Evolutionary conservation across 179 eudicot genomes (phyloP), one percentile per base, ranked within the genome.

Genomic region (Silene vulgaris): DNA sequence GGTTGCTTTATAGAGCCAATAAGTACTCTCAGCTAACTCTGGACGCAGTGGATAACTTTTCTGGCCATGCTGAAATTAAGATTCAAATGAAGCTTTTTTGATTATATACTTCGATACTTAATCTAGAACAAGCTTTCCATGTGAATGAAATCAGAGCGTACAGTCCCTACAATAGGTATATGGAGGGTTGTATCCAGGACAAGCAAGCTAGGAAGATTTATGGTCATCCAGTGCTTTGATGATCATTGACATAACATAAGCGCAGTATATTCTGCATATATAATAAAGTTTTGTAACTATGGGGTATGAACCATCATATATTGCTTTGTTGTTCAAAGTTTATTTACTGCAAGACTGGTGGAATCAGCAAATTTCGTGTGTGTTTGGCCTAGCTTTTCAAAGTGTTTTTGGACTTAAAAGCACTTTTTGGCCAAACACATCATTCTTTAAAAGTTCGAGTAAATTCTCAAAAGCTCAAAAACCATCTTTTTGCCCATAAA

Each of bases 1-100:
- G 76, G 99, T 95, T 78, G 99, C 97, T 86, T 93, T 95, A 82
- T 89, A 95, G 63, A 95, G 96, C 99, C 97, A 95, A 80, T 95
- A 95, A 21, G 99, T 95, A 82, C 99, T 95, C 86, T 95, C 99
- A 76, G 90, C 90, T 66, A 95, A 85, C 82, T 95, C 99, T 56
- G 99, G 99, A 78, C 99, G 92, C 74, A 95, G 74, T 29, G 99
- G 99, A 82, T 95, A 95, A 86, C 99, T 89, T 81, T 88, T 95
- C 83, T 95, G 99, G 76, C 99, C 99, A 80, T 88, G 91, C 99
- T 95, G 91, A 66, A 87, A 77, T 37, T 4, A 69, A 66, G 62
- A 79, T 77, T 43, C 29, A 21, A 50, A 71, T 54, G 54, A 71
- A 52, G 21, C 21, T 71, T 50, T 9, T 21, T 60, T 52, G 23